These are phyloP conservation scores for Amauroascus verrucosus DNA, from an alignment of 2,329 filamentous ascomycete species.

Conservation along the genomic window DNA sequence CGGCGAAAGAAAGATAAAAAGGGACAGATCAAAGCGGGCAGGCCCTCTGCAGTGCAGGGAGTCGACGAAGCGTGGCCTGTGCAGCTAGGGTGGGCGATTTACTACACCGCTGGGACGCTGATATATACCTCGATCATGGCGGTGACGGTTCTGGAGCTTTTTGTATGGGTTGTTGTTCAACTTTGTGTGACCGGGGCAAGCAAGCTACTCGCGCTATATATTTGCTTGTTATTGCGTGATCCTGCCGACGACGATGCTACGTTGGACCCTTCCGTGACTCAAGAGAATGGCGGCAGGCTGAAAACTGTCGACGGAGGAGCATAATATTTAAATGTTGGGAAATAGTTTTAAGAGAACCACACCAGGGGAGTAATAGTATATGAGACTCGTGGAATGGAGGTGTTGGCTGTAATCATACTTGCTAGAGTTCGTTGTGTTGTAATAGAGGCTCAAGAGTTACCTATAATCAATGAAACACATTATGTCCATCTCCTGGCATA, in stretches of 20 bases:
- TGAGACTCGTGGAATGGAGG: too few relatives aligned
- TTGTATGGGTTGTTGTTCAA: constrained; percentile 23
- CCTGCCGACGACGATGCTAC: not conserved
- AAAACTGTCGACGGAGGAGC: not conserved
- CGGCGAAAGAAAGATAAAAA: constrained; percentile 5
- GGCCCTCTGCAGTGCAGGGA: constrained; percentile 20
- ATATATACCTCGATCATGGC: constrained; percentile 28
- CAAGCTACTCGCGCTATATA: constrained; percentile 22
- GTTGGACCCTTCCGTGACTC: not conserved
- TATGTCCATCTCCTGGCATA: too few relatives aligned
- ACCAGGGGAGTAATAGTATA: too few relatives aligned
- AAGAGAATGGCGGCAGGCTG: not conserved
- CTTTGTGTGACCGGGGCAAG: constrained; percentile 19
- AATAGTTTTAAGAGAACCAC: too few relatives aligned
- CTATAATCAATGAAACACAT: too few relatives aligned
- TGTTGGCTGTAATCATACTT: too few relatives aligned
- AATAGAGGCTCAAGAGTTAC: too few relatives aligned
- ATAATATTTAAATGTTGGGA: too few relatives aligned
- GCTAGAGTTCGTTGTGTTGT: too few relatives aligned
- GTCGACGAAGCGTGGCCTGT: constrained; percentile 23
- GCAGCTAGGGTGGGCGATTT: constrained; percentile 26
- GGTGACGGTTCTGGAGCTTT: constrained; percentile 26
- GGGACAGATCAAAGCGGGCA: constrained; percentile 2
- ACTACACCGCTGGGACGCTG: constrained; percentile 27
- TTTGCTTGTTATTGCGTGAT: constrained; percentile 11